Conservation (phyloP, 352 stramenopile genomes). For the Discostella stelligera region DNA sequence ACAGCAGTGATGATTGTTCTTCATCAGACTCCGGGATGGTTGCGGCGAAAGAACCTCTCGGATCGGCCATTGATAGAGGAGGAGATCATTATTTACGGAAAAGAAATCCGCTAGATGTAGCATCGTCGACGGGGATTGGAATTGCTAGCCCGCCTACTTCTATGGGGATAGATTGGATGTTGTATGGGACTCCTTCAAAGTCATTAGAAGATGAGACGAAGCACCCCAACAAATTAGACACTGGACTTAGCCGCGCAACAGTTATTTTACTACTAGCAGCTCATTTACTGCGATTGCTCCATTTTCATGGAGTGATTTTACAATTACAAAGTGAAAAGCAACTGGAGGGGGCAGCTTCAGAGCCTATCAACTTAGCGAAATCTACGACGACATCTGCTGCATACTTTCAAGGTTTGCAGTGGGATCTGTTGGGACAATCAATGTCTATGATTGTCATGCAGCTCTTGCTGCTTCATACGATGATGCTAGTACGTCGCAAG, state of each 20-base stretch:
- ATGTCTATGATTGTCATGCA: slow-evolving; percentile 48
- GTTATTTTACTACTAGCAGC: slow-evolving; percentile 42
- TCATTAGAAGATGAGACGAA: not conserved
- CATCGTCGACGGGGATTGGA: too few species aligned
- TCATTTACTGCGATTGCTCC: slow-evolving; percentile 50
- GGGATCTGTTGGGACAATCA: slow-evolving; percentile 48
- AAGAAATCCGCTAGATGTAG: slow-evolving; percentile 12
- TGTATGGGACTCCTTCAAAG: slow-evolving; percentile 31
- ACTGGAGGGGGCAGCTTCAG: slow-evolving; percentile 9
- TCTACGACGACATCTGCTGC: not conserved
- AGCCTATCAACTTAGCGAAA: not conserved
- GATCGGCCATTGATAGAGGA: slow-evolving; percentile 22
- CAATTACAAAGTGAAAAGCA: slow-evolving; percentile 23
- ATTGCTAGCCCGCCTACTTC: not conserved
- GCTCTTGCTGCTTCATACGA: slow-evolving; percentile 41
- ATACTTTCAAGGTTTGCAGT: slow-evolving; percentile 23
- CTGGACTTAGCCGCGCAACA: slow-evolving; percentile 36
- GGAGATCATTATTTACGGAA: slow-evolving; percentile 25
- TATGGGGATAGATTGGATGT: not conserved
- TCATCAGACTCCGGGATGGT: not conserved
- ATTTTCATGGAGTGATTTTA: slow-evolving; percentile 46
- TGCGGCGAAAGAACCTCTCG: not conserved
- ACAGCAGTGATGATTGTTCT: not conserved
- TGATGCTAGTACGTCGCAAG: slow-evolving; percentile 33
- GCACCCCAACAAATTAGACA: not conserved